Base-by-base conservation (phyloP, 1,284 basidiomycete genomes). In the Apiotrichum gamsii region DNA sequence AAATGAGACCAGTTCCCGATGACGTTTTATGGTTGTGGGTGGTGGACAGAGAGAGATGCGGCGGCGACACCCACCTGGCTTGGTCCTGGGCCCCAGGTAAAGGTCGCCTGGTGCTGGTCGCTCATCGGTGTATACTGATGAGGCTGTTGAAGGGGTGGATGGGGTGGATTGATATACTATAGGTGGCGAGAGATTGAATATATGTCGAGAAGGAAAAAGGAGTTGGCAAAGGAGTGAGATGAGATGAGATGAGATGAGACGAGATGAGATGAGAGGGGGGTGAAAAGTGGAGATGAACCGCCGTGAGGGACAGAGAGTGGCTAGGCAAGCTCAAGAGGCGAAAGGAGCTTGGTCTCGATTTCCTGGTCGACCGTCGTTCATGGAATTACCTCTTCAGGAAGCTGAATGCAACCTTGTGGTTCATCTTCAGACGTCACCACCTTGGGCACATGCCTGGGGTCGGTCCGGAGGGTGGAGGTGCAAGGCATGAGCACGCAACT, bases 31-130 rank as follows among this genome's bases (percentile, higher is more conserved):
- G 25, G 25, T 6, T 6, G 25, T 28, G 25, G 25, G 25, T 28
- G 25, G 6, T 6, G 11, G 8, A 9, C 11, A 32, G 18, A 18
- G 19, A 25, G 18, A 29, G 25, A 28, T 28, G 25, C 6, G 6
- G 25, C 25, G 25, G 6, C 2, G 18, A 4, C 3, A 69, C 68
- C 56, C 51, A 70, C 68, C 28, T 56, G 48, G 36, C 62, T 48
- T 14, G 68, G 67, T 19, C 68, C 68, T 18, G 63, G 60, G 39
- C 67, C 68, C 68, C 68, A 70, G 31, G 62, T 64, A 52, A 70
- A 69, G 29, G 52, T 61, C 30, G 60, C 62, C 24, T 49, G 33
- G 56, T 69, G 64, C 56, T 60, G 38, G 45, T 52, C 43, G 36
- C 43, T 44, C 50, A 56, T 52, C n/a, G n/a, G n/a, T n/a, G n/a